phyloP scores from a whole-genome alignment of 306 rosid genomes.

The Prunus salicina region DNA sequence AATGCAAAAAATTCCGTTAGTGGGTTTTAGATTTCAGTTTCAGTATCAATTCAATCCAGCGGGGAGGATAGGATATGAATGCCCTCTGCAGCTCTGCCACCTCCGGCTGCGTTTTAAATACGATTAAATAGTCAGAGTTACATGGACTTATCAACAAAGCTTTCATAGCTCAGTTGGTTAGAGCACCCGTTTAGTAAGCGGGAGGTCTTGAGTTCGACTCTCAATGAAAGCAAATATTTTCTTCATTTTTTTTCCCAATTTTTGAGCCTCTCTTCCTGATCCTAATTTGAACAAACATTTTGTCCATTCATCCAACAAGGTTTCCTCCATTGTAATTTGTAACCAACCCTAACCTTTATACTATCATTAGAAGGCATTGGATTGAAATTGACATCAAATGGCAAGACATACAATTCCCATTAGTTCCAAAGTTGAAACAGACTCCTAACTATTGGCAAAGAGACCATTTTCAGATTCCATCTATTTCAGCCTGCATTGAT shows the following conservation, averaged over 20 bases:
- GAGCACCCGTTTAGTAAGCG: slow-evolving; percentile 89
- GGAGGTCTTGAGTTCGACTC: slow-evolving; percentile 84
- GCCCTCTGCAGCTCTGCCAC: background rate
- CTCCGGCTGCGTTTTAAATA: background rate
- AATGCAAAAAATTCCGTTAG: background rate
- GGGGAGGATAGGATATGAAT: background rate
- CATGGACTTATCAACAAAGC: background rate
- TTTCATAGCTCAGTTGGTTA: slow-evolving; percentile 48
- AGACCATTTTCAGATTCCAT: background rate
- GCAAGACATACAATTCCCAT: background rate
- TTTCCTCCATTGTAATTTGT: too few species aligned
- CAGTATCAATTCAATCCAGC: background rate
- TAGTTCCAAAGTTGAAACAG: background rate
- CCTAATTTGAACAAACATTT: too few species aligned
- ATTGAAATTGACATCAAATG: too few species aligned
- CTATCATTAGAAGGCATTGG: too few species aligned
- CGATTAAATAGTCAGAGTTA: too few species aligned
- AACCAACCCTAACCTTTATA: too few species aligned
- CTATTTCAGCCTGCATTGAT: background rate
- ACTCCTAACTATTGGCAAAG: background rate
- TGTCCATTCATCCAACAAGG: too few species aligned
- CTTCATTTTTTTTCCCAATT: background rate
- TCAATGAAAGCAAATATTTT: slow-evolving; percentile 44
- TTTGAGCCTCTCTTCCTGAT: too few species aligned
- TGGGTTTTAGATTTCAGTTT: background rate